Evolutionary conservation across 2,329 filamentous ascomycete species (phyloP).

Genomic region (Zymoseptoria crescenta): DNA sequence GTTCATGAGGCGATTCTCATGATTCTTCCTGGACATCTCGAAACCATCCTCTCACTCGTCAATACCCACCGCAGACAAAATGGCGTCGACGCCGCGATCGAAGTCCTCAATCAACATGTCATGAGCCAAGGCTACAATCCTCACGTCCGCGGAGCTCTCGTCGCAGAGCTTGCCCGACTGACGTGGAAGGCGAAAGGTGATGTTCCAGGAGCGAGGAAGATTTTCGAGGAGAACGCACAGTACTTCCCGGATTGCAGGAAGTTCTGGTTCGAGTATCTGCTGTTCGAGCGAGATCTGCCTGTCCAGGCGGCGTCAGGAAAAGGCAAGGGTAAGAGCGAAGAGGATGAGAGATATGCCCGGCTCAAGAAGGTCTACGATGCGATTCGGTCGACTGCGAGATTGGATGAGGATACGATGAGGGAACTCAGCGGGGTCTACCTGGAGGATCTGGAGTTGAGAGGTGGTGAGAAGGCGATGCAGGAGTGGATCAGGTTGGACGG

Average conservation of each 20-base stretch:
- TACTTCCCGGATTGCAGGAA: conserved; percentile 77
- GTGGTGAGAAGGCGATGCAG: conserved; percentile 75
- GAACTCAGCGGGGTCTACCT: conserved; percentile 74
- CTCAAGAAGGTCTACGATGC: conserved; percentile 74
- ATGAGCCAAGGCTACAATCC: conserved; percentile 46
- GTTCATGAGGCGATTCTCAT: conserved; percentile 77
- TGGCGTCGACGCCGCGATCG: conserved; percentile 75
- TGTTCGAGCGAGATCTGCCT: conserved; percentile 82
- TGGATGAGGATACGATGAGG: conserved; percentile 60
- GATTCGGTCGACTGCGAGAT: conserved; percentile 62
- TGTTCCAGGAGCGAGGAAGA: conserved; percentile 68
- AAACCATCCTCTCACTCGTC: conserved; percentile 80
- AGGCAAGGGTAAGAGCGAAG: conserved; percentile 25
- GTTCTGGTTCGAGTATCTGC: conserved; percentile 85
- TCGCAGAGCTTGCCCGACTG: conserved; percentile 79
- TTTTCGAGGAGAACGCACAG: conserved; percentile 75
- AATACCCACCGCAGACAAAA: conserved; percentile 77
- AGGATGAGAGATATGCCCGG: conserved; percentile 59
- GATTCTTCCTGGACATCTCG: conserved; percentile 70
- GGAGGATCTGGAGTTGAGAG: conserved; percentile 72
- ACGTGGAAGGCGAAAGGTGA: conserved; percentile 77
- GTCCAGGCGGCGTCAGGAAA: conserved; percentile 48
- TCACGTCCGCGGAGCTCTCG: conserved; percentile 71
- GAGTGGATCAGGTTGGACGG: conserved; percentile 76
- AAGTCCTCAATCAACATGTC: conserved; percentile 73